phyloP scores from a whole-genome alignment of 1,139 yeast genomes.

The Hansenula anomala region DNA sequence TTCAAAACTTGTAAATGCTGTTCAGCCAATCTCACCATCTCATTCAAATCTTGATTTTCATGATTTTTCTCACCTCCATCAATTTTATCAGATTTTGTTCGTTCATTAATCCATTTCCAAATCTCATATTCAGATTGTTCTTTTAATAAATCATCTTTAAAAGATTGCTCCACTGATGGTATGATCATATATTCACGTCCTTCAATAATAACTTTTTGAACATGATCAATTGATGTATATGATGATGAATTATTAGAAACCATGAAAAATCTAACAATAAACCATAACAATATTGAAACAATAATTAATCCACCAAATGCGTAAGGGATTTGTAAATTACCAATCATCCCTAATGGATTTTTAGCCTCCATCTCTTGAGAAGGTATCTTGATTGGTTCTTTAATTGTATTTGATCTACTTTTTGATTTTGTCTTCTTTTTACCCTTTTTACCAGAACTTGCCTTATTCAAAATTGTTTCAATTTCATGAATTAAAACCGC shows the following conservation, averaged over 20 bases:
- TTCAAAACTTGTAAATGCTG: constrained; percentile 40
- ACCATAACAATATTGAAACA: constrained; percentile 1
- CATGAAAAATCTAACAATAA: background rate
- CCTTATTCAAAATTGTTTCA: constrained; percentile 38
- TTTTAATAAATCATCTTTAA: constrained; percentile 30
- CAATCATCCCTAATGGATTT: constrained; percentile 6
- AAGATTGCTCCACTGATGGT: constrained; percentile 40
- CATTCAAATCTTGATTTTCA: constrained; percentile 44
- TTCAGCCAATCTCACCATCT: constrained; percentile 52
- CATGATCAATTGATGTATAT: constrained; percentile 13
- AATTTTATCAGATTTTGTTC: constrained; percentile 26
- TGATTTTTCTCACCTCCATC: constrained; percentile 10
- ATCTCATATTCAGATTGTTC: constrained; percentile 56
- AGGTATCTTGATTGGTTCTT: constrained; percentile 20
- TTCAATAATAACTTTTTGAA: constrained; percentile 31
- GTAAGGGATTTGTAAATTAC: constrained; percentile 15
- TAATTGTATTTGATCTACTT: constrained; percentile 10
- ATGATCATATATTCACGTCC: constrained; percentile 40
- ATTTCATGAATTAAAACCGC: constrained; percentile 55
- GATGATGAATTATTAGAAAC: constrained; percentile 12
- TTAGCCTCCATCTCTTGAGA: constrained; percentile 11
- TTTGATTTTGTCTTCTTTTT: constrained; percentile 26
- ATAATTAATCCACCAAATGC: constrained; percentile 18
- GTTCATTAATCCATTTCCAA: constrained; percentile 79
- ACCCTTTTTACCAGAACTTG: constrained; percentile 19